These are phyloP conservation scores for Dovyalis caffra DNA, from an alignment of 345 rosid genomes.

Conservation along the genomic window DNA sequence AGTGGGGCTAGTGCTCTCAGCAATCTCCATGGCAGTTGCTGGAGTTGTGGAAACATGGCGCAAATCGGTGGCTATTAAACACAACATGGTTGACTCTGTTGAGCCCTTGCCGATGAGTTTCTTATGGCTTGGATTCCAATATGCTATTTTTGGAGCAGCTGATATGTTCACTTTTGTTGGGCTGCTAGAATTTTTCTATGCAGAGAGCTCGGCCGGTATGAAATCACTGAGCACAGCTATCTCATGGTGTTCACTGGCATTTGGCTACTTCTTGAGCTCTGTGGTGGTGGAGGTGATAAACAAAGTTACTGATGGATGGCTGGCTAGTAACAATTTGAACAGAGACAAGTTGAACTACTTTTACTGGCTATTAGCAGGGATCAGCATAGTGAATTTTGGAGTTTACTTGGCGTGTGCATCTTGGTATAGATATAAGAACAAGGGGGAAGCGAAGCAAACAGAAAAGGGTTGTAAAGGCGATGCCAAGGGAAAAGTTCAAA, in stretches of 20 bases:
- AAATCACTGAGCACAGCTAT: slow-evolving; percentile 51
- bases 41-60: slow-evolving; percentile 51
- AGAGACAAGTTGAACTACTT: slow-evolving; percentile 43
- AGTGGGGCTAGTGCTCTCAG: slow-evolving; percentile 49
- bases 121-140: slow-evolving; percentile 63
- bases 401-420: slow-evolving; percentile 54
- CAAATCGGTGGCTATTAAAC: slow-evolving; percentile 43
- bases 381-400: slow-evolving; percentile 45
- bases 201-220: slow-evolving; percentile 60
- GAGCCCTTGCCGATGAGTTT: slow-evolving; percentile 51
- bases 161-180: slow-evolving; percentile 61
- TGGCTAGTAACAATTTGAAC: slow-evolving; percentile 40
- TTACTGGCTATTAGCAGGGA: slow-evolving; percentile 38
- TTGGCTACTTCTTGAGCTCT: slow-evolving; percentile 58
- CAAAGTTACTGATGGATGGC: slow-evolving; percentile 55
- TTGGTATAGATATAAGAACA: slow-evolving; percentile 57
- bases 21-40: slow-evolving; percentile 55
- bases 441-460: slow-evolving; percentile 23
- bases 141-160: slow-evolving; percentile 53
- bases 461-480: slow-evolving; percentile 6
- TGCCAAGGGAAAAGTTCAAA: slow-evolving; percentile 16
- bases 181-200: slow-evolving; percentile 54
- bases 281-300: slow-evolving; percentile 51
- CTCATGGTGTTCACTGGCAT: slow-evolving; percentile 54
- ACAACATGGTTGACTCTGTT: slow-evolving; percentile 48